Conservation (phyloP, 1,139 yeast species). For the Kodamaea derodonti region DNA sequence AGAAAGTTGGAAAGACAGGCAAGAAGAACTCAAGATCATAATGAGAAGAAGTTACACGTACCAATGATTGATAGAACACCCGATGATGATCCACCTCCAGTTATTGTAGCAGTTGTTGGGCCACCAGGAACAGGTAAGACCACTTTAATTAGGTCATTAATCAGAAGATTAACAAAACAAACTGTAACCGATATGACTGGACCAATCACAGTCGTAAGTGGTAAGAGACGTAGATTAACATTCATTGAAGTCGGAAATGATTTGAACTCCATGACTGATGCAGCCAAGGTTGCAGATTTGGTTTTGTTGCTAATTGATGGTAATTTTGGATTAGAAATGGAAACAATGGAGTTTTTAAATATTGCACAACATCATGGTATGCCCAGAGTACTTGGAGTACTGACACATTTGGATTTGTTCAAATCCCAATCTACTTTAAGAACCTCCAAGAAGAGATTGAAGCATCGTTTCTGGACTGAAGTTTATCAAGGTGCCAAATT, state of each 20-base stretch:
- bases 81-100: constrained; percentile 96
- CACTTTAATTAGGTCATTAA: constrained; percentile 84
- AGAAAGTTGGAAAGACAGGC: constrained; percentile 84
- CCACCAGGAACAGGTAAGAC: constrained; percentile 99
- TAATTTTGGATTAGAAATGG: constrained; percentile 98
- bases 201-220: constrained; percentile 96
- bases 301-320: constrained; percentile 91
- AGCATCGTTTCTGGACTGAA: constrained; percentile 98
- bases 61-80: constrained; percentile 98
- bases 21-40: constrained; percentile 77
- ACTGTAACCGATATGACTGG: constrained; percentile 85
- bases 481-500: constrained; percentile 97
- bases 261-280: constrained; percentile 91
- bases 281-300: constrained; percentile 92
- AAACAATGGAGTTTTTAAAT: constrained; percentile 97
- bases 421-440: constrained; percentile 85
- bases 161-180: constrained; percentile 86
- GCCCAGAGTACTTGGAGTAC: constrained; percentile 94
- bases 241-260: constrained; percentile 93
- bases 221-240: constrained; percentile 88
- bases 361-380: constrained; percentile 97
- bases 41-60: constrained; percentile 85
- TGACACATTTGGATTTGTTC: constrained; percentile 93
- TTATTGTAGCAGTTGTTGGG: constrained; percentile 93
- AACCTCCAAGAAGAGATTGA: constrained; percentile 86